Evolutionary conservation across 192 early-diverging fungal genomes (phyloP).

Genomic region (Coemansia erecta): DNA sequence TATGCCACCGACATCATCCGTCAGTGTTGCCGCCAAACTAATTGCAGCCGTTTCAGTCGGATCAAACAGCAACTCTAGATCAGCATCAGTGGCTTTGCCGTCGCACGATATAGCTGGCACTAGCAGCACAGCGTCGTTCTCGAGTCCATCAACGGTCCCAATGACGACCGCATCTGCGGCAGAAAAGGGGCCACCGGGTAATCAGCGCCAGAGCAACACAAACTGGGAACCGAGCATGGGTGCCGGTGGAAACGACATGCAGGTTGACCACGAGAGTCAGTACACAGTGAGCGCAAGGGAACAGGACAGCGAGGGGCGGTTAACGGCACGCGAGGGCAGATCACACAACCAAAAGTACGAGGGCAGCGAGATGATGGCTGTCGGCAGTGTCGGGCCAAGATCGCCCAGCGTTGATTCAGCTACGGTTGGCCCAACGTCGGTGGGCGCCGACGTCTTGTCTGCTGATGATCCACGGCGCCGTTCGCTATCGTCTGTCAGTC

Average conservation of each 20-base stretch:
- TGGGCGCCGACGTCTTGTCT: not conserved
- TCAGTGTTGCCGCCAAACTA: not conserved
- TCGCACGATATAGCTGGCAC: not conserved
- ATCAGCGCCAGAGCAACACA: not conserved
- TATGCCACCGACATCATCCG: constrained; percentile 6
- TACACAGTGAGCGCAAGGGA: not conserved
- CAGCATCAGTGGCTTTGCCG: not conserved
- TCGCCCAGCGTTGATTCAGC: constrained; percentile 1
- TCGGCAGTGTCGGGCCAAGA: not conserved
- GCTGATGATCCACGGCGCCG: not conserved
- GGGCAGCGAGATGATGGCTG: not conserved
- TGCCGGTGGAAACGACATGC: constrained; percentile 8
- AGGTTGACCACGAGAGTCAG: constrained; percentile 14
- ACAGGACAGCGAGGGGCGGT: not conserved
- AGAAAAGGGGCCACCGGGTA: not conserved
- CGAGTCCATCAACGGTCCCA: constrained; percentile 1
- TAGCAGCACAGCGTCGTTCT: not conserved
- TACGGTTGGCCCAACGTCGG: not conserved
- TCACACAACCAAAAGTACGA: constrained; percentile 1
- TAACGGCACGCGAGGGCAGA: not conserved
- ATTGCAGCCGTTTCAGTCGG: constrained; percentile 7
- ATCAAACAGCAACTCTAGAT: not conserved
- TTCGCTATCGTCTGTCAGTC: constrained; percentile 24
- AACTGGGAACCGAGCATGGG: not conserved
- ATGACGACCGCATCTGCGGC: not conserved